Conservation (phyloP, 2,329 filamentous ascomycete species). For the Verticillium tricorpus region DNA sequence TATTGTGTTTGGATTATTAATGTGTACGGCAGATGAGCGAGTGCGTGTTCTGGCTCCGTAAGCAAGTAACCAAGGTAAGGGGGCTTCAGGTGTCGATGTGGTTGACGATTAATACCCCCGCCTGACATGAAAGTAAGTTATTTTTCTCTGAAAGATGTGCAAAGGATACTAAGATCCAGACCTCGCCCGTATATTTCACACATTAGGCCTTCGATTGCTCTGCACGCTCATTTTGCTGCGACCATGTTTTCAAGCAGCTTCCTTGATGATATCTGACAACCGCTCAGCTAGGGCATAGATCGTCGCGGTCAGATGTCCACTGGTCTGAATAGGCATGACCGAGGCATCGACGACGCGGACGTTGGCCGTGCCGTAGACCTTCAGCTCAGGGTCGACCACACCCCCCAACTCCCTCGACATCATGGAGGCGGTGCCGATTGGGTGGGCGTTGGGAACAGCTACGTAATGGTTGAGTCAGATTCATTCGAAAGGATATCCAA, state of each 20-base stretch:
- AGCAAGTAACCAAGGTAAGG: background rate
- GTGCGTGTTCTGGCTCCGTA: background rate
- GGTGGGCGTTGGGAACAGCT: conserved; percentile 35
- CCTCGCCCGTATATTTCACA: too few relatives aligned
- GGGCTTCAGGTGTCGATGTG: background rate
- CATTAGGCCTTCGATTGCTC: too few relatives aligned
- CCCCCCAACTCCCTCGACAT: conserved; percentile 43
- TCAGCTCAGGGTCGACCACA: conserved; percentile 40
- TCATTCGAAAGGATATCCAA: background rate
- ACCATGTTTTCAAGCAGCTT: background rate
- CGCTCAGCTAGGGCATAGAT: conserved; percentile 51
- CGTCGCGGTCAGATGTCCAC: conserved; percentile 43
- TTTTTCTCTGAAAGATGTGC: too few relatives aligned
- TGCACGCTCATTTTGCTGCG: background rate
- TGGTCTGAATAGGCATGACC: conserved; percentile 43
- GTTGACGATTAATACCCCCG: background rate
- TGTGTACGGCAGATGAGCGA: background rate
- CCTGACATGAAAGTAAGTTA: background rate
- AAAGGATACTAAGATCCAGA: background rate
- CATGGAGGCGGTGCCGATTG: conserved; percentile 45
- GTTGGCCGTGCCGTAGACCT: conserved; percentile 45
- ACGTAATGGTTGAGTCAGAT: background rate
- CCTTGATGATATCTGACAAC: conserved; percentile 24
- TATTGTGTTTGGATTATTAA: background rate
- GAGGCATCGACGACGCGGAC: conserved; percentile 46